These are phyloP conservation scores for Escallonia herrerae DNA, from an alignment of 129 eudicot species.

Conservation along the genomic window DNA sequence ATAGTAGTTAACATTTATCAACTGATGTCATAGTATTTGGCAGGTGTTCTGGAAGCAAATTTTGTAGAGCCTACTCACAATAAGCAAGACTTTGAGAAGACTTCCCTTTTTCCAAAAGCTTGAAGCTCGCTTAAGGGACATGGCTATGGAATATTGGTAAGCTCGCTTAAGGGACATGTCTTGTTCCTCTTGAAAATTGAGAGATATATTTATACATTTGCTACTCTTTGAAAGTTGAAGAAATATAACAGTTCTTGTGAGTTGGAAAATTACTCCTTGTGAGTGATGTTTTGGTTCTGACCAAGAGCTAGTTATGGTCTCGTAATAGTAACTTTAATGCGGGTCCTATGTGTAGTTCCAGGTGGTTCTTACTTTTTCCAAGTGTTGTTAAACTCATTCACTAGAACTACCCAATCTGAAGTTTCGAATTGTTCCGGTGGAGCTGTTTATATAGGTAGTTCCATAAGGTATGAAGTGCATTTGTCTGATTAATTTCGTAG, in stretches of 20 bases:
- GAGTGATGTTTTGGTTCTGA: no score
- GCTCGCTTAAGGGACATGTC: background rate
- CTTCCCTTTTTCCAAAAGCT: slow-evolving; percentile 60
- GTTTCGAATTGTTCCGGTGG: no score
- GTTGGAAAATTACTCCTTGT: no score
- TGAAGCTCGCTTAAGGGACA: slow-evolving; percentile 42
- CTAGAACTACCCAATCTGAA: background rate
- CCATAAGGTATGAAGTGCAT: background rate
- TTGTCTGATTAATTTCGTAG: slow-evolving; percentile 5
- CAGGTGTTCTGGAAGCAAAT: slow-evolving; percentile 65
- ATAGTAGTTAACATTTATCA: slow-evolving; percentile 1
- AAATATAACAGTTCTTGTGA: no score
- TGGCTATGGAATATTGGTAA: slow-evolving; percentile 64
- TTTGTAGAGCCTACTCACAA: slow-evolving; percentile 53
- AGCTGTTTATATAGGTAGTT: no score
- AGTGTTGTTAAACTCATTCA: no score
- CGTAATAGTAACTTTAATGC: no score
- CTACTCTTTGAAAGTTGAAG: no score
- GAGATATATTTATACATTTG: no score
- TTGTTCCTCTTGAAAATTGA: no score
- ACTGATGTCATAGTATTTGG: background rate
- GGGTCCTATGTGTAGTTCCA: background rate
- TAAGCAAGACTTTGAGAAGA: slow-evolving; percentile 71
- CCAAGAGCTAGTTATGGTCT: no score
- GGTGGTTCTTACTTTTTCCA: background rate